Evolutionary conservation across 768 basidiomycete genomes (phyloP), one percentile per base, ranked within the genome.

Genomic region (Mrakia gelida): DNA sequence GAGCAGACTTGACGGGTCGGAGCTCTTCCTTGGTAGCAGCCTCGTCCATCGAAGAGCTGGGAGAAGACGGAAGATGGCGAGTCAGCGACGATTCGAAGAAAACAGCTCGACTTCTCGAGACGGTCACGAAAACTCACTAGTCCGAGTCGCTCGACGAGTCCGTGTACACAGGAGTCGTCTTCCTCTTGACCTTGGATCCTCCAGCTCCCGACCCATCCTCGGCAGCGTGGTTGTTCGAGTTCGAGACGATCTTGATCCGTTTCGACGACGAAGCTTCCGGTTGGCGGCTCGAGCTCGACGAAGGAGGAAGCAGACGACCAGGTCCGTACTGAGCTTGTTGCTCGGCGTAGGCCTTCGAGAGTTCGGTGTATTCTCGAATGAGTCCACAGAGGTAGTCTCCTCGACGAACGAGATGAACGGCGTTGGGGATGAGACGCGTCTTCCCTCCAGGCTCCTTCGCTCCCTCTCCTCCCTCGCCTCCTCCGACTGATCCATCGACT

Each of bases 111-210:
- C 38, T 38, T 38, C 8, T 38, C 21, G 18, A 43, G 18, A 41
- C 13, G 45, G 52, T 3, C 32, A 41, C 34, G n/a, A 80, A 73
- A 30, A 87, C 91, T 79, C 84, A 94, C 92, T 93, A 95, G 85
- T 93, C 92, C 15, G 49, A 52, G 75, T 92, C 93, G 13, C 93
- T 93, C 80, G 86, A 93, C 3, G 95, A 95, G 83, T 95, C 94
- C 0, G 96, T 98, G 84, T 95, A 98, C 23, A 93, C 95, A 5
- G 96, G 95, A 8, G 95, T 97, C n/a, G 94, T 92, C 82, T 94
- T 89, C 80, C 94, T 90, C 85, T 98, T 96, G 26, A n/a, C 71
- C 52, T 54, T 72, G 23, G 68, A 34, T 41, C 23, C 68, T 34
- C 10, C 59, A 52, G 59, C 59, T 38, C n/a, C 30, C 15, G 63